Evolutionary conservation across 306 rosid genomes (phyloP), one percentile per base, ranked within the genome.

Genomic region (Luffa acutangula): DNA sequence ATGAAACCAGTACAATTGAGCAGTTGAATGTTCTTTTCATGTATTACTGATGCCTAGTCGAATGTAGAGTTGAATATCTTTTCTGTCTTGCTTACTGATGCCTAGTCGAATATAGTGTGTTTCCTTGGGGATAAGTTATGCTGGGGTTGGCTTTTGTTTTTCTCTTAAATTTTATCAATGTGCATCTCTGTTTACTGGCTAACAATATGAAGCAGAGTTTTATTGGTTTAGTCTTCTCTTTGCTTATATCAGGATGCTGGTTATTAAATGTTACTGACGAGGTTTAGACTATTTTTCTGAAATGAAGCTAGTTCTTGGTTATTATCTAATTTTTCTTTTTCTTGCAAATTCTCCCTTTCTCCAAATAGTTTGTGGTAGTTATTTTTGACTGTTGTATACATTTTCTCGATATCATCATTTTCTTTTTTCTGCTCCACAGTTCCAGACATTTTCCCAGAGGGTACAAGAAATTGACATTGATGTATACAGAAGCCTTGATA

Each of bases 381-480:
- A 6, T 33, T 52, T 52, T 49, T 42, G 78, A 13, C 15, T 52
- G 34, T 49, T 42, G 78, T 14, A 3, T 3, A 33, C 39, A 46
- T 46, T 31, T 74, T 64, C 51, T 52, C 51, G 21, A 17, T 74
- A 49, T 31, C 14, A 43, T 67, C 7, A 3, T 25, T 52, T 75
- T 39, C 9, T 51, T 59, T 41, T 57, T 81, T n/a, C 34, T 65
- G 72, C 49, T 78, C 36, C 77, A 9, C 95, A 92, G 97, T 94
- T 92, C 81, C 89, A 85, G 89, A 81, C 83, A 49, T 88, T 91
- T 81, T 79, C 90, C 7, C 91, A 94, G 78, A 91, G 91, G 80
- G 73, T 91, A 52, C 86, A 83, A 58, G 97, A 92, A 33, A 84
- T 94, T 4, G 95, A 94, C 9, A 85, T 94, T 59, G 87, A 91